Base-by-base conservation (phyloP, 2,329 filamentous ascomycete genomes). In the Penicillium sp. region DNA sequence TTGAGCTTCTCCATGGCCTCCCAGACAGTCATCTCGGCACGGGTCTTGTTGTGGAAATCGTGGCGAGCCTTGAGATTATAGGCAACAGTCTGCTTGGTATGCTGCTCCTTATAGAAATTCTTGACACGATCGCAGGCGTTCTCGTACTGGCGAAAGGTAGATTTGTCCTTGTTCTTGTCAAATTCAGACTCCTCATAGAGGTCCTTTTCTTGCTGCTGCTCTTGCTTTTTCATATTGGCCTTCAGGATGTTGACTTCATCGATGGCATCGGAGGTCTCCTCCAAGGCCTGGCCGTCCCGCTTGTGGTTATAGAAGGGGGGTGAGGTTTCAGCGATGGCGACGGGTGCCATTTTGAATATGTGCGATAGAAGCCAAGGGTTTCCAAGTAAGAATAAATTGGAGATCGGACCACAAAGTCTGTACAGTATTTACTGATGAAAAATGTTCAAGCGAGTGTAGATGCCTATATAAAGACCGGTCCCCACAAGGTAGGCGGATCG, bases 1-100 rank as follows among this genome's bases (percentile, higher is more conserved):
- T 95, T 90, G 67, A 95, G 86, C 74, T 90, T 92, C 81, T 95
- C 89, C 76, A 95, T 94, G 18, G 91, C 91, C 71, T 95, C 80
- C 91, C 90, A 95, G 70, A 95, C 81, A 57, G 86, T 87, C 88
- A 95, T 90, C 71, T 88, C 81, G 15, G 87, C 84, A 49, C 88
- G 84, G 1, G 82, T 82, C 56, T 85, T 82, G 59, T 79, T 80
- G 71, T 85, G 77, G 76, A 90, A 89, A 49, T 81, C 76, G 62
- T 87, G 85, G 50, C 91, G 88, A 13, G 88, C 89, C 58, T 85
- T 84, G 41, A 95, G 80, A 78, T 95, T 95, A 81, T 92, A 95
- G 9, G 88, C 44, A 0, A 78, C 74, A 0, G 74, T 78, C 46
- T 78, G 76, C 63, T 85, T 85, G 67, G 79, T 78, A 73, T 85